phyloP scores from a whole-genome alignment of 768 basidiomycete genomes.

The Boletus reticuloceps region DNA sequence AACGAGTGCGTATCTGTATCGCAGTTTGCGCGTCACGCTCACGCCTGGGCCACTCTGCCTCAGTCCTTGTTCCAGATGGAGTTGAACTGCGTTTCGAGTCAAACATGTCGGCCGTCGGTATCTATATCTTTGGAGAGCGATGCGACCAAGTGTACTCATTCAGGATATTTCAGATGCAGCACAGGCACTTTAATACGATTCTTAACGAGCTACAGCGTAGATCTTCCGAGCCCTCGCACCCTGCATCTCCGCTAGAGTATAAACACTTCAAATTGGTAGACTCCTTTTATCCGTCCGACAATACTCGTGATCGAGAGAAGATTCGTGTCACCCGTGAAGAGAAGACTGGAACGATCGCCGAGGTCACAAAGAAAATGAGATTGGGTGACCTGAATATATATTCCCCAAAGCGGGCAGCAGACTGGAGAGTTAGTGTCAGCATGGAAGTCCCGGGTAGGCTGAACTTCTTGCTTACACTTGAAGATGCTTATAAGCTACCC shows the following conservation, averaged over 20 bases:
- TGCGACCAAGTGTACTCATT: conserved; percentile 9
- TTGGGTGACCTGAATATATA: conserved; percentile 87
- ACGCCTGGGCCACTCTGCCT: background rate
- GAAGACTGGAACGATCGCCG: conserved; percentile 59
- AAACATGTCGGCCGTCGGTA: conserved; percentile 84
- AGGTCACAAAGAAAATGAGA: conserved; percentile 75
- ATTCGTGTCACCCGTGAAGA: conserved; percentile 84
- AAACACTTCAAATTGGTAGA: conserved; percentile 77
- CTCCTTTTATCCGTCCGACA: conserved; percentile 61
- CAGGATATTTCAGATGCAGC: conserved; percentile 60
- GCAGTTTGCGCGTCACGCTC: background rate
- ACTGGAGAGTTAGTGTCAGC: conserved; percentile 93
- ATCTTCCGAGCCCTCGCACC: conserved; percentile 50
- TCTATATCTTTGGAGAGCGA: conserved; percentile 5
- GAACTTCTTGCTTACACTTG: background rate
- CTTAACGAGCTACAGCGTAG: conserved; percentile 78
- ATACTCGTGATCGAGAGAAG: conserved; percentile 45
- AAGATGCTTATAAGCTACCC: background rate
- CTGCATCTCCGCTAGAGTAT: conserved; percentile 64
- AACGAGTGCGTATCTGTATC: conserved; percentile 59
- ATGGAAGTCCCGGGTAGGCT: conserved; percentile 82
- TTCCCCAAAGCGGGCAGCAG: conserved; percentile 76
- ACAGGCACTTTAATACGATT: conserved; percentile 80
- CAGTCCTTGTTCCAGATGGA: conserved; percentile 67
- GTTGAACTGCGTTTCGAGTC: conserved; percentile 79